Evolutionary conservation across 2,329 filamentous ascomycete genomes (phyloP), one percentile per base, ranked within the genome.

Genomic region (Tympanopsis confertula): DNA sequence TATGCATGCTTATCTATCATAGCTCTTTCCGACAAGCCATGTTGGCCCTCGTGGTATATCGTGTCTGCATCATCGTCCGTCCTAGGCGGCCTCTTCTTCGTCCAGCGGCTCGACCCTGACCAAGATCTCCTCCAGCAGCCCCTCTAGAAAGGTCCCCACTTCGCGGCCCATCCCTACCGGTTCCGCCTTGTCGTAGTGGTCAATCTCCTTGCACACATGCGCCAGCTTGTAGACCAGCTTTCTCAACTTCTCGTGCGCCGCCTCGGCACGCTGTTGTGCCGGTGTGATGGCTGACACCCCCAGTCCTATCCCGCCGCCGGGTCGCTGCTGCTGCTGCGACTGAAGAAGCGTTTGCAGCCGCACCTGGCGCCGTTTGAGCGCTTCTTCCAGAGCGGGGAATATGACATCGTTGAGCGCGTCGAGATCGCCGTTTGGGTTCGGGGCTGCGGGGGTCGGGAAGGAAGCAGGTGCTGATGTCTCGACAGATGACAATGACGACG

Each of bases 111-210:
- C 89, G 13, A 96, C 86, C 39, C 91, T 66, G 24, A 95, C 87
- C 17, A 98, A 64, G 18, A 98, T 82, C 65, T 98, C 91, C 57
- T 98, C 91, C 22, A 98, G 63, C 44, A 96, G 74, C 0, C 88
- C 89, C 57, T 98, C 91, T 5, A 96, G 61, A 48, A 96, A 93
- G 1, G 84, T 86, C 33, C 79, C 78, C 2, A 94, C 87, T 19
- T 89, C 88, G 33, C 86, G 80, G 0, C 87, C 89, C 89, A 96
- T 95, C 1, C 87, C 86, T 10, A 96, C 86, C 4, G 87, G 86
- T 47, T 86, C 83, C 32, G 79, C 74, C 55, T 82, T 82, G 58
- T 98, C 91, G 59, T 80, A 84, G 44, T 82, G 74, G 57, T 98
- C 89, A 50, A 98, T 86, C 55, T 94, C 87, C 52, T 81, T 82